Percentiles rank a stretch among this genome's conserved stretches.
These are phyloP conservation scores for Penicillium argentinense DNA, from an alignment of 495 filamentous ascomycete species.

Conservation along the genomic window DNA sequence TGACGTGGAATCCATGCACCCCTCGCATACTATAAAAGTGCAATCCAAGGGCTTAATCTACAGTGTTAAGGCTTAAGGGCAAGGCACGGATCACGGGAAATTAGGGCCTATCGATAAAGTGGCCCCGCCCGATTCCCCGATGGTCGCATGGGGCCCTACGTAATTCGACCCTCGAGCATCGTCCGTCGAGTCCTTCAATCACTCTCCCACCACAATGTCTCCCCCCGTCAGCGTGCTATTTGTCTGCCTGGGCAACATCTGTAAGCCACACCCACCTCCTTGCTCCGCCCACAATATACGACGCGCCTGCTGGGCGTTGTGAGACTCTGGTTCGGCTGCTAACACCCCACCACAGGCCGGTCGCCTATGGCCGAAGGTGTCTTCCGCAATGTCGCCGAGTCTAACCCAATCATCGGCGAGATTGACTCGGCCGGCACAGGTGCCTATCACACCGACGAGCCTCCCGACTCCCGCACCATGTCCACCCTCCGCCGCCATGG, in stretches of 20 bases:
- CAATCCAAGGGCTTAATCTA: no score
- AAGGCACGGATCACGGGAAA: not conserved
- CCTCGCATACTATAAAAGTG: not conserved
- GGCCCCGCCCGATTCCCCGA: not conserved
- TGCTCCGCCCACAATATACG: conserved; percentile 5
- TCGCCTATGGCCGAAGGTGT: conserved; percentile 96
- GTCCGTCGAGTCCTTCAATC: not conserved
- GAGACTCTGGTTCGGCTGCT: not conserved
- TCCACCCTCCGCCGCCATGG: conserved; percentile 70
- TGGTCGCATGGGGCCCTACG: not conserved
- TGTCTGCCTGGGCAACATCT: conserved; percentile 97
- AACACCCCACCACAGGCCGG: conserved; percentile 40
- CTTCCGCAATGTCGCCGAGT: conserved; percentile 70
- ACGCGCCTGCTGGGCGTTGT: not conserved
- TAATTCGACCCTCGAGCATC: not conserved
- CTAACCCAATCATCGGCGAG: conserved; percentile 57
- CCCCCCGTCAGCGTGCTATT: conserved; percentile 77
- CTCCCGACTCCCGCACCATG: conserved; percentile 83
- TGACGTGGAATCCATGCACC: no score
- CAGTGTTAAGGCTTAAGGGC: no score
- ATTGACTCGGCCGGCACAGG: conserved; percentile 91
- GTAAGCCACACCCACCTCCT: conserved; percentile 41
- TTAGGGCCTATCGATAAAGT: conserved; percentile 5
- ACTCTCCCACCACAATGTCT: conserved; percentile 21
- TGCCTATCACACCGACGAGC: conserved; percentile 73